Base-by-base conservation (phyloP, 805 yeast species). In the Candida easanensis region DNA sequence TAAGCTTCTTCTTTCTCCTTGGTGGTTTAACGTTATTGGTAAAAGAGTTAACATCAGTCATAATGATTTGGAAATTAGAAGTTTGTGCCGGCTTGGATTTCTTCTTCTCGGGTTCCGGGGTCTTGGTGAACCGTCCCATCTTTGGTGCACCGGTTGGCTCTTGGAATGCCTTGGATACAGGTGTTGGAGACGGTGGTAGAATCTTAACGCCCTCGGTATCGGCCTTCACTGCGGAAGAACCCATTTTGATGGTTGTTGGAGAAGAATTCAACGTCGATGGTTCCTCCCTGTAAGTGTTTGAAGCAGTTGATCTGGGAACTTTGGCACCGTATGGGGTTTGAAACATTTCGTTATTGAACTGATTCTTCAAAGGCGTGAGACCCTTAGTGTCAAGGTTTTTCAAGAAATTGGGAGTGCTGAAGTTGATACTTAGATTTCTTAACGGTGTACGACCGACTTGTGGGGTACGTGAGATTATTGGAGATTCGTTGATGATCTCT, bases 41-140 rank as follows among this genome's bases (percentile, higher is more conserved):
- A 33, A 54, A 55, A 2, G 56, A 39, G 27, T 61, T 57, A 16
- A 58, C 67, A 39, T 65, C 71, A 6, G 65, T 62, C 42, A 63
- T 58, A 19, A 65, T 63, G 35, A 68, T 63, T 26, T 70, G 69
- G 39, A 66, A 51, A 32, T 52, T 58, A 2, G 54, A 40, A 8
- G 44, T 36, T 21, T 18, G 19, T n/a, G 44, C 7, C 36, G 26
- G 33, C 10, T 27, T 27, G 2, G 30, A 25, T 15, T 22, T 25
- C 30, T 20, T 33, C 14, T 28, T 27, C 18, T 28, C 31, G 13
- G 41, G 37, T 30, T 42, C 43, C 19, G 52, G 39, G 14, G 38
- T 34, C 38, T 58, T 57, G 42, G 57, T 58, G 44, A 57, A 57
- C 18, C 46, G 50, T 1, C 61, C 61, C 61, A 57, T 54, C 31